A percentile compares a stretch with the other conserved stretches of the same genome.
Evolutionary conservation across 768 basidiomycete genomes (phyloP).

Genomic region (Termitomyces eurrhizus): DNA sequence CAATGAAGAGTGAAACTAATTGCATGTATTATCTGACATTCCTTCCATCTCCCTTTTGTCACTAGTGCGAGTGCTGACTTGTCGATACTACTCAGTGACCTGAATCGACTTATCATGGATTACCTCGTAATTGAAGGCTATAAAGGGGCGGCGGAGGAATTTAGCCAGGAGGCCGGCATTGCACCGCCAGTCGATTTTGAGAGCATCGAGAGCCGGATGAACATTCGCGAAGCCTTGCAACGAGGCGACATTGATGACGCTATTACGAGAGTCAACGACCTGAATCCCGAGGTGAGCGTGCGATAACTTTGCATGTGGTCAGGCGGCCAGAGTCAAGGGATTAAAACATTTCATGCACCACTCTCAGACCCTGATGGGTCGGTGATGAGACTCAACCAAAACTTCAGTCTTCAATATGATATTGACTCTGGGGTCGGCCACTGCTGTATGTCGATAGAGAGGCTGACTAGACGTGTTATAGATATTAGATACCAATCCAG

Average conservation of each 20-base stretch:
- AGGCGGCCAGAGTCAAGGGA: constrained; percentile 46
- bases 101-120: constrained; percentile 94
- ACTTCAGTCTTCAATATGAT: constrained; percentile 99
- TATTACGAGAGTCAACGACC: constrained; percentile 90
- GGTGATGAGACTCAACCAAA: constrained; percentile 80
- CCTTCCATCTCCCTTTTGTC: constrained; percentile 22
- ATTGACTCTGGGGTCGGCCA: constrained; percentile 22
- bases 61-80: constrained; percentile 19
- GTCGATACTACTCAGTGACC: constrained; percentile 55
- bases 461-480: constrained; percentile 33
- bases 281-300: constrained; percentile 92
- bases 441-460: constrained; percentile 6
- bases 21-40: constrained; percentile 90
- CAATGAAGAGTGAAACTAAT: constrained; percentile 61
- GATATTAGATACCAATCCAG: constrained; percentile 96
- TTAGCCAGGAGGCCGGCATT: constrained; percentile 84
- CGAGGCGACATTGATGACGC: constrained; percentile 94
- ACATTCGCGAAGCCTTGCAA: constrained; percentile 90
- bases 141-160: constrained; percentile 93
- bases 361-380: constrained; percentile 75
- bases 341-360: constrained; percentile 98
- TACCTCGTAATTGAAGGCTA: constrained; percentile 98
- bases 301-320: constrained; percentile 13
- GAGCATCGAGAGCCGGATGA: constrained; percentile 91
- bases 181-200: constrained; percentile 80